These are phyloP conservation scores for Suhomyces bokatorum DNA, from an alignment of 1,139 yeast species.

Conservation along the genomic window DNA sequence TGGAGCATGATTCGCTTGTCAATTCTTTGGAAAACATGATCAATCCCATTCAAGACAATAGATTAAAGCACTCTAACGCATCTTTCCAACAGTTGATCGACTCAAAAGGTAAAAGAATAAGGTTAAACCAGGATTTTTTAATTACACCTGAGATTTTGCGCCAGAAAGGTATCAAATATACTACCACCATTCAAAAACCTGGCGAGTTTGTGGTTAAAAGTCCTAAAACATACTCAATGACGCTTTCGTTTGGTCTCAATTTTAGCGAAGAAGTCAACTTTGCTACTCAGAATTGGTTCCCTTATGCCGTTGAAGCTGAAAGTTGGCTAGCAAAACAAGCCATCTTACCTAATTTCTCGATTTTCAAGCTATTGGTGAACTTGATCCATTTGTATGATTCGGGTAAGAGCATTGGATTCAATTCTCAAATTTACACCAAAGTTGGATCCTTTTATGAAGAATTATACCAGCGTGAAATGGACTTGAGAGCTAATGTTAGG, in stretches of 20 bases:
- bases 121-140: conserved; percentile 41
- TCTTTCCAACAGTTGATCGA: conserved; percentile 30
- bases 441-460: conserved; percentile 34
- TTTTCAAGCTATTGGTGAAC: conserved; percentile 47
- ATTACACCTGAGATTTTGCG: conserved; percentile 51
- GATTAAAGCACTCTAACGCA: conserved; percentile 28
- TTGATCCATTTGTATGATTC: conserved; percentile 46
- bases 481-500: conserved; percentile 39
- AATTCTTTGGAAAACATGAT: conserved; percentile 35
- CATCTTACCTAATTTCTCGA: conserved; percentile 52
- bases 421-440: conserved; percentile 29
- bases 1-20: conserved; percentile 28
- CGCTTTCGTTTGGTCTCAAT: conserved; percentile 54
- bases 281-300: conserved; percentile 61
- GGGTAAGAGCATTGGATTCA: conserved; percentile 29
- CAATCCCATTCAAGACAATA: conserved; percentile 24
- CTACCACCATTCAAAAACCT: conserved; percentile 52
- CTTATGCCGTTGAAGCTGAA: conserved; percentile 48
- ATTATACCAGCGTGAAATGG: conserved; percentile 41
- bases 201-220: conserved; percentile 61
- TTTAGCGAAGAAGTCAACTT: conserved; percentile 57
- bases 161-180: conserved; percentile 48
- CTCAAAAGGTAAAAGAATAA: conserved; percentile 12
- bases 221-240: conserved; percentile 55
- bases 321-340: conserved; percentile 54